Evolutionary conservation across 257 asterid species (phyloP), one percentile per base, ranked within the genome.

Genomic region (Rubia yunnanensis): DNA sequence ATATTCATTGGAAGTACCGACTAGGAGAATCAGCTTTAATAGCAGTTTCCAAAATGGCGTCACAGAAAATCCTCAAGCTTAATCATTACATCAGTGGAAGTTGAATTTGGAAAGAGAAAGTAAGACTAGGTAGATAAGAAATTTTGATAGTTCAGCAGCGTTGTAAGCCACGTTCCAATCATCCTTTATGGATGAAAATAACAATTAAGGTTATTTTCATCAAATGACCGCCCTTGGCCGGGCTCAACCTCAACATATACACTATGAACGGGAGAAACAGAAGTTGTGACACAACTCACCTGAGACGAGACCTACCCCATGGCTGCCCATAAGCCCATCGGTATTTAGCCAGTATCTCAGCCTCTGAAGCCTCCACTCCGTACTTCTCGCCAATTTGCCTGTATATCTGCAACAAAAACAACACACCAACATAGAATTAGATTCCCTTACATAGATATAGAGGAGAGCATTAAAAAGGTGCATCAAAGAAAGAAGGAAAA

Each of bases 241-340:
- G 1, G 38, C n/a, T n/a, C n/a, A n/a, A n/a, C 15, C 59, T 39
- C 35, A 28, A 63, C 31, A 49, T 41, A 56, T 11, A 23, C 17
- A 14, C 55, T 36, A 36, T 11, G 10, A 54, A 26, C 2, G 17
- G 5, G 30, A 58, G 18, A 50, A 69, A 70, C 14, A 41, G 20
- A 62, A 39, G 10, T 39, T 10, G 48, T 44, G 52, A 14, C 66
- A 76, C 64, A 65, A 60, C 66, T 75, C 61, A 94, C 99, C 97
- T 94, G 77, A 88, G 95, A 67, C 97, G 88, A 36, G 99, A 94
- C 86, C 83, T 79, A 55, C 86, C 88, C 99, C 99, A 94, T 34
- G 97, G 97, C 79, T 90, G 96, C 82, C 65, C 99, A 63, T 94
- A 94, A 73, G 99, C 96, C 86, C 88, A 68, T 73, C 99, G 77